A percentile compares a stretch with the other conserved stretches of the same genome.
Conservation (phyloP, 768 basidiomycete species). For the Boletus reticulatus region DNA sequence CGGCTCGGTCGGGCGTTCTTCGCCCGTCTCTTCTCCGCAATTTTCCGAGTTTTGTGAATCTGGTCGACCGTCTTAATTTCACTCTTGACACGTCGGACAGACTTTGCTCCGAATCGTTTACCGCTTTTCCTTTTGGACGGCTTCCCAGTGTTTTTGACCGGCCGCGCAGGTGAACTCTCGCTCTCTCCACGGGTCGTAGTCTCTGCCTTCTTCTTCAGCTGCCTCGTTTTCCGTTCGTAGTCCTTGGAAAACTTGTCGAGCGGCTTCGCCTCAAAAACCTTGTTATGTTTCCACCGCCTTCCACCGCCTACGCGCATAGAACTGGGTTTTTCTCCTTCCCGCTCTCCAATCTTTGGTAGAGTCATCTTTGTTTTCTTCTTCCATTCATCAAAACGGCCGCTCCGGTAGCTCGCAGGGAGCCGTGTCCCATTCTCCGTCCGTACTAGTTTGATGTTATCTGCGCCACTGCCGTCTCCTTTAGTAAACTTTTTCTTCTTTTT, state of each 20-base stretch:
- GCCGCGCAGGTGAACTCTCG: slow-evolving; percentile 20
- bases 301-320: slow-evolving; percentile 39
- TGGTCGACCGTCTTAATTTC: slow-evolving; percentile 88
- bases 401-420: slow-evolving; percentile 88
- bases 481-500: slow-evolving; percentile 95
- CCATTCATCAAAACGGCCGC: slow-evolving; percentile 96
- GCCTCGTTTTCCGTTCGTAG: slow-evolving; percentile 72
- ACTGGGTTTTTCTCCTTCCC: slow-evolving; percentile 48
- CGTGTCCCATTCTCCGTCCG: slow-evolving; percentile 89
- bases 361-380: slow-evolving; percentile 70
- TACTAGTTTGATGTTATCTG: slow-evolving; percentile 93
- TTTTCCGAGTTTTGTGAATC: slow-evolving; percentile 74
- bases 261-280: slow-evolving; percentile 62
- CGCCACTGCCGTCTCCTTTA: slow-evolving; percentile 77
- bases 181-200: slow-evolving; percentile 25
- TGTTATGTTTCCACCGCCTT: slow-evolving; percentile 73
- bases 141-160: slow-evolving; percentile 30
- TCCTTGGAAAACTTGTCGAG: slow-evolving; percentile 69
- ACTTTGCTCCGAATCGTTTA: slow-evolving; percentile 57
- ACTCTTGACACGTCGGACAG: slow-evolving; percentile 62
- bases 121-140: slow-evolving; percentile 29
- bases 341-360: slow-evolving; percentile 82
- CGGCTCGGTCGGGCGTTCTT: slow-evolving; percentile 79
- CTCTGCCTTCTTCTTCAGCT: slow-evolving; percentile 55
- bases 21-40: slow-evolving; percentile 60